These are phyloP conservation scores for Pyrenochaeta sp. DNA, from an alignment of 2,329 filamentous ascomycete genomes.

Conservation along the genomic window DNA sequence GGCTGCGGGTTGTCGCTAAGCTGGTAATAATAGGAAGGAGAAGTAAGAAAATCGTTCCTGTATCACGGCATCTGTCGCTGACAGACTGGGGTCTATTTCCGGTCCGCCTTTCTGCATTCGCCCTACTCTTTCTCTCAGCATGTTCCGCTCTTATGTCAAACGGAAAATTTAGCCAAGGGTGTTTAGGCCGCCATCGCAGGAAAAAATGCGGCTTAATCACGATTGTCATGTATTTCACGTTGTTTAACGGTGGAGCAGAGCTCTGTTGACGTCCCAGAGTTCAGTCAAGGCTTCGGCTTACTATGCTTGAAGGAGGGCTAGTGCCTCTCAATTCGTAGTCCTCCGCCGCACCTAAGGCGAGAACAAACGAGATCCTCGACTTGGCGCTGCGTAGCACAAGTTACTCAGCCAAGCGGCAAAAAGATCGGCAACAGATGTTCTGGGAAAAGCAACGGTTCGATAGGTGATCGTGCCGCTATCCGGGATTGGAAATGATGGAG, in stretches of 20 bases:
- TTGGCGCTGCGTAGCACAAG: constrained; percentile 9
- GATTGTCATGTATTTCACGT: background rate
- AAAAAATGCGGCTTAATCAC: too few relatives aligned
- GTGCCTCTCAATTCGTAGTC: background rate
- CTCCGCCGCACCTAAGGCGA: background rate
- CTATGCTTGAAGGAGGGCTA: constrained; percentile 6
- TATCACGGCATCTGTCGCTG: background rate
- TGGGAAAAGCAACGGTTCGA: too few relatives aligned
- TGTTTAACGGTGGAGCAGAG: background rate
- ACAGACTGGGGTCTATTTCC: background rate
- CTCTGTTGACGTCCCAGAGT: constrained; percentile 11
- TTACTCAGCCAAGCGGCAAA: constrained; percentile 6
- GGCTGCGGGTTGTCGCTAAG: background rate
- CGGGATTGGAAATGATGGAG: too few relatives aligned
- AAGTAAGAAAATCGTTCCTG: background rate
- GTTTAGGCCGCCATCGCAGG: too few relatives aligned
- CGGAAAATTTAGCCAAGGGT: too few relatives aligned
- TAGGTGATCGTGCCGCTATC: too few relatives aligned
- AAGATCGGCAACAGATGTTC: background rate
- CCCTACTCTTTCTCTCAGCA: background rate
- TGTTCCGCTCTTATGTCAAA: background rate
- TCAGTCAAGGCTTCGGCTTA: constrained; percentile 5
- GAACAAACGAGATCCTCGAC: constrained; percentile 1
- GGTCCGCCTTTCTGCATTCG: background rate
- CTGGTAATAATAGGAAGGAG: background rate